Conservation (phyloP, 306 rosid species). For the Abrus precatorius region DNA sequence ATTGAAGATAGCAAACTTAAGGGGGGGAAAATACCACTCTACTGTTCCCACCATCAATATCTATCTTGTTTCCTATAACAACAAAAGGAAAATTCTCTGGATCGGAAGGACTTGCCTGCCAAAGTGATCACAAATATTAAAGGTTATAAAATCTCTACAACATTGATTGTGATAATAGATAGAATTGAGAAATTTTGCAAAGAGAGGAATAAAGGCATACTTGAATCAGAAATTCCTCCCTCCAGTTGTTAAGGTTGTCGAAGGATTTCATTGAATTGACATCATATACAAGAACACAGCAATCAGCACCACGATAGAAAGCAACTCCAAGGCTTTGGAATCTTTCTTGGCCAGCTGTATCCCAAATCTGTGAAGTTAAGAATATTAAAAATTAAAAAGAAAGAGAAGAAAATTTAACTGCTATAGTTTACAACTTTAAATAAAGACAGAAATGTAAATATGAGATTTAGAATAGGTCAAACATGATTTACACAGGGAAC, state of each 20-base stretch:
- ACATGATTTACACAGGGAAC: conserved; percentile 23
- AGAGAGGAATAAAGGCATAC: conserved; percentile 53
- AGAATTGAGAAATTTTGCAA: conserved; percentile 26
- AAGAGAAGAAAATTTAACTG: not conserved
- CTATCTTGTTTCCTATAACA: conserved; percentile 96
- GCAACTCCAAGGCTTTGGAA: conserved; percentile 99
- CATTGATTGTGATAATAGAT: not conserved
- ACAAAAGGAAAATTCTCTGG: conserved; percentile 99
- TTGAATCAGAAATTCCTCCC: conserved; percentile 98
- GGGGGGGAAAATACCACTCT: conserved; percentile 77
- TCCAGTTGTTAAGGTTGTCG: conserved; percentile 98
- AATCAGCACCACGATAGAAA: conserved; percentile 99
- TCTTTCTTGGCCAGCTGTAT: conserved; percentile 99
- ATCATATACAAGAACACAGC: conserved; percentile 98
- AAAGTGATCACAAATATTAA: conserved; percentile 48
- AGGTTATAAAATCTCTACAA: conserved; percentile 28
- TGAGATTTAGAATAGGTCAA: not conserved
- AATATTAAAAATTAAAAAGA: conserved; percentile 9
- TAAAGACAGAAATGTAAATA: conserved; percentile 18
- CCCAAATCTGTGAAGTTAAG: conserved; percentile 81
- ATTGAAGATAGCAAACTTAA: conserved; percentile 20
- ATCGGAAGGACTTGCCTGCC: conserved; percentile 98
- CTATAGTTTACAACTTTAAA: conserved; percentile 27
- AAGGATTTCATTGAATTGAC: conserved; percentile 97
- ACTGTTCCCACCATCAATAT: conserved; percentile 95